These are phyloP conservation scores for Schizophyllum commune DNA, from an alignment of 1,284 basidiomycete species.

Conservation along the genomic window DNA sequence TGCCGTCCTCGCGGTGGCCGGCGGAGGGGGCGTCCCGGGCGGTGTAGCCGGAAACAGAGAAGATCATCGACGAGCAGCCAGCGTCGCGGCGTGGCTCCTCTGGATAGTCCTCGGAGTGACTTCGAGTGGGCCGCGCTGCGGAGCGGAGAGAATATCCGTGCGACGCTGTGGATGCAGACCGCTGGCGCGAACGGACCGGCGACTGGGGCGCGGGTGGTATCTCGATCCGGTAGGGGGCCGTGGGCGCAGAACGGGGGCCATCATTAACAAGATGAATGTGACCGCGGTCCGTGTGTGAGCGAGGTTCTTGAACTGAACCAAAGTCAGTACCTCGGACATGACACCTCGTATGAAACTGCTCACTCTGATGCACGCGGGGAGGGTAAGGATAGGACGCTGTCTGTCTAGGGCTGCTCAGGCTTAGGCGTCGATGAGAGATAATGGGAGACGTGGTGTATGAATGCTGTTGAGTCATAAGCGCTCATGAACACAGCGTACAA, in stretches of 20 bases:
- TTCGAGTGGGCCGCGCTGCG: background rate
- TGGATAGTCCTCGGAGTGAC: background rate
- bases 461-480: background rate
- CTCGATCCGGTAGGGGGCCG: background rate
- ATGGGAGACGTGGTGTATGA: background rate
- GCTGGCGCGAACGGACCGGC: background rate
- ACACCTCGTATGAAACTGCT: background rate
- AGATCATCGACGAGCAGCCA: background rate
- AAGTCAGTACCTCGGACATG: too few relatives aligned
- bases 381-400: background rate
- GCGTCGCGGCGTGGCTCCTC: background rate
- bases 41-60: background rate
- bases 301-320: background rate
- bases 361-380: background rate
- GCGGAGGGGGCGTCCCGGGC: too few relatives aligned
- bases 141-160: background rate
- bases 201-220: background rate
- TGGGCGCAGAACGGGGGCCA: background rate
- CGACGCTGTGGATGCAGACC: background rate
- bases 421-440: background rate
- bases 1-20: background rate
- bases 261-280: background rate
- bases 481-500: background rate
- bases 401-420: background rate
- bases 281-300: background rate